Evolutionary conservation across 2,329 filamentous ascomycete genomes (phyloP).

Genomic region (Calonectria fujianensis): DNA sequence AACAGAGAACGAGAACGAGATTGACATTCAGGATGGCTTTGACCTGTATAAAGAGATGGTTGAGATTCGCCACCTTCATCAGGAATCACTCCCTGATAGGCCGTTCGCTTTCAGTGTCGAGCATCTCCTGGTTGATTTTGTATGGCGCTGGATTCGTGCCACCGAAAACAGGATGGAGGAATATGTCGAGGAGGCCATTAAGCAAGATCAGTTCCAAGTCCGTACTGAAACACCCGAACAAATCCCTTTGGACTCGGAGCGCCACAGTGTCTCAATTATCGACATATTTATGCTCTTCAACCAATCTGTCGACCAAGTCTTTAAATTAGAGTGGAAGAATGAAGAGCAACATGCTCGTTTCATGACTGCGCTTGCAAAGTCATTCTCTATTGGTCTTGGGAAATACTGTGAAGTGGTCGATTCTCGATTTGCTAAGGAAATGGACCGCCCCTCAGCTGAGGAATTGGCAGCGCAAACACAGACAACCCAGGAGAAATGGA

Average conservation of each 20-base stretch:
- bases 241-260: slow-evolving; percentile 83
- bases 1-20: slow-evolving; percentile 81
- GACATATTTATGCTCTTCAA: slow-evolving; percentile 97
- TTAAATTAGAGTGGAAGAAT: slow-evolving; percentile 92
- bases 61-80: slow-evolving; percentile 88
- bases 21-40: slow-evolving; percentile 94
- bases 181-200: slow-evolving; percentile 93
- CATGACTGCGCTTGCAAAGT: slow-evolving; percentile 94
- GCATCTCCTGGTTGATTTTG: slow-evolving; percentile 89
- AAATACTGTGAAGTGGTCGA: slow-evolving; percentile 95
- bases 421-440: slow-evolving; percentile 88
- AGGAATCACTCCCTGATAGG: slow-evolving; percentile 81
- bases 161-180: slow-evolving; percentile 87
- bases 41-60: slow-evolving; percentile 93
- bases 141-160: slow-evolving; percentile 94
- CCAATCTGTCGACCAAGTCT: slow-evolving; percentile 90
- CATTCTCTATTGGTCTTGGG: slow-evolving; percentile 87
- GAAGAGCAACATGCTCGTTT: slow-evolving; percentile 96
- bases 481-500: slow-evolving; percentile 92
- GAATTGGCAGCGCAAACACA: slow-evolving; percentile 86
- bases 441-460: slow-evolving; percentile 93
- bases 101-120: slow-evolving; percentile 93
- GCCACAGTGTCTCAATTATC: slow-evolving; percentile 94
- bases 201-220: slow-evolving; percentile 90
- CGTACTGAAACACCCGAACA: slow-evolving; percentile 78